Evolutionary conservation across 805 yeast species (phyloP), one percentile per base, ranked within the genome.

Genomic region (Kodamaea kakaduensis): DNA sequence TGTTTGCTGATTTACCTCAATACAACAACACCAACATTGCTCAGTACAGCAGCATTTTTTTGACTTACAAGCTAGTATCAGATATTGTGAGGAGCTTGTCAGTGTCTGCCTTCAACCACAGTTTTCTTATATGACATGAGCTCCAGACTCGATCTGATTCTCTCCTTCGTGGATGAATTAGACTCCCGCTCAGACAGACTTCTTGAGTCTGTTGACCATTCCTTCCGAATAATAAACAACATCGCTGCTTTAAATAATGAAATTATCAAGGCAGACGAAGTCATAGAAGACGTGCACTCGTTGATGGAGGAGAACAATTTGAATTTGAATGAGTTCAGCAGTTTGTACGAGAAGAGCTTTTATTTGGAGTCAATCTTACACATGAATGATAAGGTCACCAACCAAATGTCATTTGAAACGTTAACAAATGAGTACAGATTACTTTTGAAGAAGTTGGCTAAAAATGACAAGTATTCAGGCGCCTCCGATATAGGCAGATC

Each of bases 291-390:
- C 21, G 46, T 60, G 27, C 36, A 50, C 8, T 48, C 48, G 31
- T 43, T 52, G 19, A 47, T 54, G 27, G 35, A 40, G 10, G 40
- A 44, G 16, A 64, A 64, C 44, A 43, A 44, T 25, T 30, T 34
- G 16, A 50, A 43, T 27, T 40, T 58, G 25, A 46, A 32, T 18
- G 56, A 56, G 27, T 52, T 62, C 38, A 50, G 54, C 41, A 56
- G 51, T 15, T 51, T 67, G 25, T 45, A 53, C 24, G 62, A 58
- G 28, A 61, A 55, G 47, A 45, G 61, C 4, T 51, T 51, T 34
- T 53, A 56, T 34, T 50, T 66, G 21, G 71, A 66, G 42, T 51
- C 62, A 9, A 58, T 51, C 38, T 33, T 64, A 31, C 48, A 44
- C 19, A 22, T 47, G 15, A 63, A 62, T 35, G 71, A 65, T 43